Evolutionary conservation across 352 stramenopile species (phyloP).

Genomic region (Phytopythium mirpurense): DNA sequence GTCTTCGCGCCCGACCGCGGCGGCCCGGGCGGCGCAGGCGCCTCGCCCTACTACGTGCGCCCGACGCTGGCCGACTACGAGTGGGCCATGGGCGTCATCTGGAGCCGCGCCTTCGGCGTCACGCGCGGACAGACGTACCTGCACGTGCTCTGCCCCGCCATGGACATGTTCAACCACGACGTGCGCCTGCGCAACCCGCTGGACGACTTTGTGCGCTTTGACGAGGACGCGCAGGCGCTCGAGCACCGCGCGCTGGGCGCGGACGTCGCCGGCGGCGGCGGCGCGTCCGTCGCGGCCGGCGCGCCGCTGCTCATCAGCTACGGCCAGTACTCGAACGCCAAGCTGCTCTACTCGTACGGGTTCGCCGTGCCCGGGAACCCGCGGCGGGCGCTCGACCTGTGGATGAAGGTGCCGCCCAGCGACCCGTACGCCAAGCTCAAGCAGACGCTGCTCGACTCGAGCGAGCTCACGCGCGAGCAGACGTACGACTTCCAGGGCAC

Average conservation of each 20-base stretch:
- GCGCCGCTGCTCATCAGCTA: slow-evolving; percentile 58
- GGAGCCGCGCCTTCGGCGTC: slow-evolving; percentile 66
- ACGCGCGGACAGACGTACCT: slow-evolving; percentile 33
- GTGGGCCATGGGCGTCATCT: slow-evolving; percentile 75
- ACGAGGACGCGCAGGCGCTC: slow-evolving; percentile 38
- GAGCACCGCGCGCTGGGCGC: slow-evolving; percentile 39
- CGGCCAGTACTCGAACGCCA: slow-evolving; percentile 71
- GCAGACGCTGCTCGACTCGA: slow-evolving; percentile 50
- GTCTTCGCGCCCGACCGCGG: slow-evolving; percentile 11
- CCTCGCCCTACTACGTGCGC: slow-evolving; percentile 22
- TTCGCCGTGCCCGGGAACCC: slow-evolving; percentile 44
- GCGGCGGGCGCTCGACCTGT: slow-evolving; percentile 56
- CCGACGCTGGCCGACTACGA: slow-evolving; percentile 42
- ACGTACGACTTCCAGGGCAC: slow-evolving; percentile 75
- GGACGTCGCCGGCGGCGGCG: slow-evolving; percentile 12
- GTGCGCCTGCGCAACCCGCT: slow-evolving; percentile 29
- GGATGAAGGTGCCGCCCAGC: slow-evolving; percentile 52
- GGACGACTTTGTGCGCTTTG: slow-evolving; percentile 51
- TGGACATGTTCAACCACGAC: slow-evolving; percentile 82
- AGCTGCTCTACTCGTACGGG: slow-evolving; percentile 75
- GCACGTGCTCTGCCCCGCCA: slow-evolving; percentile 50
- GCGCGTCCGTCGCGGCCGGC: slow-evolving; percentile 15
- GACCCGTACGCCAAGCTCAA: slow-evolving; percentile 59
- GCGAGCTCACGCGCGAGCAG: slow-evolving; percentile 48
- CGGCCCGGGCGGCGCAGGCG: too few relatives aligned